Percentiles rank a stretch among this genome's conserved stretches.
Evolutionary conservation across 495 filamentous ascomycete genomes (phyloP).

Genomic region (Parathielavia hyrcaniae): DNA sequence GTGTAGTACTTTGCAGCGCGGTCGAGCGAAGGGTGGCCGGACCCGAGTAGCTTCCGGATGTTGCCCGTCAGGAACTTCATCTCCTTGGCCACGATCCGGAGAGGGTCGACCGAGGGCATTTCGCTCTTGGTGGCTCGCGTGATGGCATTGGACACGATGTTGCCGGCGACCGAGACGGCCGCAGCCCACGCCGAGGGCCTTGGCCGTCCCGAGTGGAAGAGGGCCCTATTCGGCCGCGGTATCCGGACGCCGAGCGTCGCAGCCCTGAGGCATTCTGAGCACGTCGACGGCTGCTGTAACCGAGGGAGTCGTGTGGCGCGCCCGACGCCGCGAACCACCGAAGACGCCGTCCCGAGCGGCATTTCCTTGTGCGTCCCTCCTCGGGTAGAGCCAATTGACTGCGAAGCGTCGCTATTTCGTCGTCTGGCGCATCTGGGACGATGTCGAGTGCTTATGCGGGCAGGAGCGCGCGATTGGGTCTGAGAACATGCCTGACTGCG

Average conservation of each 20-base stretch:
- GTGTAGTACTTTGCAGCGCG: conserved; percentile 98
- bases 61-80: conserved; percentile 90
- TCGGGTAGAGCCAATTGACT: conserved; percentile 28
- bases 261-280: conserved; percentile 35
- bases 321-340: conserved; percentile 32
- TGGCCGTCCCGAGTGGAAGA: conserved; percentile 37
- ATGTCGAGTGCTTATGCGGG: conserved; percentile 3
- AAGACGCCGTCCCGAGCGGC: conserved; percentile 40
- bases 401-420: conserved; percentile 16
- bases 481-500: background rate
- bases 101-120: conserved; percentile 60
- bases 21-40: conserved; percentile 87
- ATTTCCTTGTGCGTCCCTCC: conserved; percentile 27
- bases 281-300: conserved; percentile 23
- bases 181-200: conserved; percentile 44
- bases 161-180: conserved; percentile 71
- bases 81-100: conserved; percentile 83
- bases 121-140: conserved; percentile 50
- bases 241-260: conserved; percentile 32
- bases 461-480: conserved; percentile 6
- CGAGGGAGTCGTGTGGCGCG: conserved; percentile 16
- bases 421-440: conserved; percentile 21
- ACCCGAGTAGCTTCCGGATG: conserved; percentile 79
- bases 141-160: conserved; percentile 64
- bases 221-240: conserved; percentile 29